phyloP scores from a whole-genome alignment of 495 filamentous ascomycete genomes.

The Talaromyces borbonicus region DNA sequence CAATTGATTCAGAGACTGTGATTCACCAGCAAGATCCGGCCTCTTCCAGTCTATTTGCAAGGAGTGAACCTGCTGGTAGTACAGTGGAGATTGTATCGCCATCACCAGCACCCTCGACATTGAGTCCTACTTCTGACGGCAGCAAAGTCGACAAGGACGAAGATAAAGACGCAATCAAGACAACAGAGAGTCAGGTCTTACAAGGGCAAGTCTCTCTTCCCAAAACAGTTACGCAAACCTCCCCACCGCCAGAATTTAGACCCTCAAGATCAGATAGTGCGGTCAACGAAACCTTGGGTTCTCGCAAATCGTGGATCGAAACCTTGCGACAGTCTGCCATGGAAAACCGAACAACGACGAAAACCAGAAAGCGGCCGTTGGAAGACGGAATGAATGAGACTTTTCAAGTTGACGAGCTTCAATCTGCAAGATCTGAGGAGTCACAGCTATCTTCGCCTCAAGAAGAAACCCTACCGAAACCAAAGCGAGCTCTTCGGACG shows the following conservation, averaged over 20 bases:
- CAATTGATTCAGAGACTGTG: too few relatives aligned
- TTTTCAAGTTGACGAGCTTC: neutral
- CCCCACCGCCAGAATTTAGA: neutral
- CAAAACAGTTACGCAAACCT: neutral
- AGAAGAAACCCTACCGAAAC: neutral
- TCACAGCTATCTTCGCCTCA: neutral
- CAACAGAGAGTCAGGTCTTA: too few relatives aligned
- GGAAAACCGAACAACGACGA: neutral
- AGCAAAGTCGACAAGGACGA: too few relatives aligned
- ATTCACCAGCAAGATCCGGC: too few relatives aligned
- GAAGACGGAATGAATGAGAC: neutral
- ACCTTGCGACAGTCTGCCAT: constrained; percentile 2
- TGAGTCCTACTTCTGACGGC: too few relatives aligned
- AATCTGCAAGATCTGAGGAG: neutral
- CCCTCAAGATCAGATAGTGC: neutral
- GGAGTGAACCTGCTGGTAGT: too few relatives aligned
- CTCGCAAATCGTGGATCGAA: constrained; percentile 6
- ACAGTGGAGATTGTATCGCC: neutral
- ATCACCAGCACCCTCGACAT: neutral
- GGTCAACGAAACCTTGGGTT: neutral
- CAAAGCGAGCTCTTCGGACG: neutral
- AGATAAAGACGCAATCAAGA: too few relatives aligned
- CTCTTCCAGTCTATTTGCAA: too few relatives aligned
- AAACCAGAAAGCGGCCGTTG: neutral
- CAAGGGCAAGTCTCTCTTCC: neutral